Evolutionary conservation across 2,329 filamentous ascomycete genomes (phyloP).

Genomic region (Ophiocordyceps australis): DNA sequence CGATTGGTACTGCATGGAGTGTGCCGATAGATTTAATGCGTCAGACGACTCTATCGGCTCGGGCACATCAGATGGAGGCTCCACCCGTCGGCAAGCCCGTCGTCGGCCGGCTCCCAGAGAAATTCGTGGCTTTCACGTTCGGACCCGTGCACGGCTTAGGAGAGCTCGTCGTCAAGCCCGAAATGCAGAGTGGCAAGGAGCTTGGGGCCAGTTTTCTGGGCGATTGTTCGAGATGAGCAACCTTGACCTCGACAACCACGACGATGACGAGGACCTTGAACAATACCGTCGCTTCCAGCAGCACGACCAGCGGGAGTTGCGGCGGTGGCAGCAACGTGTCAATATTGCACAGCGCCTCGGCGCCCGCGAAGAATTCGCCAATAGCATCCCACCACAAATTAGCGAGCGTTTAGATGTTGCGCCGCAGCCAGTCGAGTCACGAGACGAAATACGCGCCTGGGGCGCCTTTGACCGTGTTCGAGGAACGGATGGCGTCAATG

Average conservation of each 20-base stretch:
- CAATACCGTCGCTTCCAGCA: constrained; percentile 34
- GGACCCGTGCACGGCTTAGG: constrained; percentile 39
- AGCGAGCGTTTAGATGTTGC: constrained; percentile 42
- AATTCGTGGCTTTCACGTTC: constrained; percentile 18
- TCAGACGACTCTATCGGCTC: constrained; percentile 11
- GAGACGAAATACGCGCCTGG: constrained; percentile 75
- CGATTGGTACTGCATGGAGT: constrained; percentile 85
- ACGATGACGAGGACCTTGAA: constrained; percentile 47
- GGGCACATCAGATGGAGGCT: constrained; percentile 16
- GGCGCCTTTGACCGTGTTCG: constrained; percentile 76
- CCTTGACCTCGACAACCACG: constrained; percentile 20
- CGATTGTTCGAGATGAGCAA: constrained; percentile 39
- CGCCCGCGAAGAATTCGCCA: constrained; percentile 52
- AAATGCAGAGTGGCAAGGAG: constrained; percentile 73
- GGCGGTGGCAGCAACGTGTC: constrained; percentile 70
- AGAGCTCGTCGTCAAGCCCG: constrained; percentile 43
- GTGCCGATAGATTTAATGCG: constrained; percentile 32
- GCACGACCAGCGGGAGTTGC: constrained; percentile 39
- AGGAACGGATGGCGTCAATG: constrained; percentile 37
- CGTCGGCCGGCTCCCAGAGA: constrained; percentile 14
- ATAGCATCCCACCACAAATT: constrained; percentile 36
- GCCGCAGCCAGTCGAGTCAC: constrained; percentile 44
- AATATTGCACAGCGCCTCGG: constrained; percentile 68
- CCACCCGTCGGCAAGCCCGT: constrained; percentile 10
- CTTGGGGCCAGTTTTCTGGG: constrained; percentile 51